Conservation (phyloP, 495 filamentous ascomycete genomes). For the Xylaria palmicola region DNA sequence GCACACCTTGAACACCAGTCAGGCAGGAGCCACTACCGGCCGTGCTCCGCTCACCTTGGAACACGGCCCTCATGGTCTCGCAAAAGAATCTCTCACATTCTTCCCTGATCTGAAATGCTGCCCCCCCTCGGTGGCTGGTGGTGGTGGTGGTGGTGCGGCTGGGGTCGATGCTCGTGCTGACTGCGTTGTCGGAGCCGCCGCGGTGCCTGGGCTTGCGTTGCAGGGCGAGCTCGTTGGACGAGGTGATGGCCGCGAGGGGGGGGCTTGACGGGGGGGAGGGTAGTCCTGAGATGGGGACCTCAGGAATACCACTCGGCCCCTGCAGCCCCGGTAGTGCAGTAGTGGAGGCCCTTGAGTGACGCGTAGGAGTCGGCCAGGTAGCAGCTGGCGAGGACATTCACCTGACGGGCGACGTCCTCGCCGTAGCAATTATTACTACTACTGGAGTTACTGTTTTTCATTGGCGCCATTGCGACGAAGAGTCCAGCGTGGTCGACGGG, state of each 20-base stretch:
- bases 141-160: slow-evolving; percentile 33
- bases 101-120: slow-evolving; percentile 91
- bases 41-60: slow-evolving; percentile 89
- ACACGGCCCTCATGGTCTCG: slow-evolving; percentile 84
- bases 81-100: slow-evolving; percentile 99
- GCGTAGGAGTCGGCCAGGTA: slow-evolving; percentile 63
- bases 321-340: slow-evolving; percentile 84
- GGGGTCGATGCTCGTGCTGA: not conserved
- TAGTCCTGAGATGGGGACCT: slow-evolving; percentile 78
- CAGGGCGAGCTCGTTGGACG: slow-evolving; percentile 59
- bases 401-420: slow-evolving; percentile 55
- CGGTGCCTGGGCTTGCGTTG: slow-evolving; percentile 50
- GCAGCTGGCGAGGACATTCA: slow-evolving; percentile 80
- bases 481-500: slow-evolving; percentile 35
- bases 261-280: slow-evolving; percentile 77
- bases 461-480: slow-evolving; percentile 55
- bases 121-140: slow-evolving; percentile 71
- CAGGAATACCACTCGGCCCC: slow-evolving; percentile 96
- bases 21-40: slow-evolving; percentile 70
- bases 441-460: slow-evolving; percentile 64
- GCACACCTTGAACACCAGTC: slow-evolving; percentile 60
- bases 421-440: slow-evolving; percentile 72
- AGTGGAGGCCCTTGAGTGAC: slow-evolving; percentile 76
- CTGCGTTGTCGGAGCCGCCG: slow-evolving; percentile 32
- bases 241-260: slow-evolving; percentile 69